phyloP scores from a whole-genome alignment of 2,329 filamentous ascomycete species.

The Nigrospora oryzae region DNA sequence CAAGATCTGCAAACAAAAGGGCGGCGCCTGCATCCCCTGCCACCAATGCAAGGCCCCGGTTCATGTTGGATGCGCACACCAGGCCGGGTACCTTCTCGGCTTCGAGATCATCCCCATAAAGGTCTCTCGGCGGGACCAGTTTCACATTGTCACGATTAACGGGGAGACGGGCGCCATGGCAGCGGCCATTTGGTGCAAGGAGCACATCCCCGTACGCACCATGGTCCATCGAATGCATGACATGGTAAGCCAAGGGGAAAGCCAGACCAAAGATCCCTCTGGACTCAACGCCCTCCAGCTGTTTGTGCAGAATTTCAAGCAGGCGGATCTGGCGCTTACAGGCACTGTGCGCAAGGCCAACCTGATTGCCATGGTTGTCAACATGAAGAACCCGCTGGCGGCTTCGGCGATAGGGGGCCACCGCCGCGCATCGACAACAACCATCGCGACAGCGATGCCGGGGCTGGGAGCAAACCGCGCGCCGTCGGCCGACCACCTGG shows the following conservation, averaged over 20 bases:
- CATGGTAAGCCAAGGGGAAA: conserved; percentile 46
- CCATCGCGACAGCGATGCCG: conserved; percentile 11
- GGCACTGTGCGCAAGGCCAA: conserved; percentile 92
- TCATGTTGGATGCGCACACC: conserved; percentile 86
- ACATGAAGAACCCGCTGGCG: conserved; percentile 22
- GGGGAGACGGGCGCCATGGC: conserved; percentile 75
- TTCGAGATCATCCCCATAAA: conserved; percentile 91
- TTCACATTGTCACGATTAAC: conserved; percentile 71
- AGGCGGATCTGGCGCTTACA: conserved; percentile 82
- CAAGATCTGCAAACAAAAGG: conserved; percentile 69
- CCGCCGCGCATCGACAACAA: conserved; percentile 49
- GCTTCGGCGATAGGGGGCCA: conserved; percentile 9
- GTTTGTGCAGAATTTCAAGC: conserved; percentile 85
- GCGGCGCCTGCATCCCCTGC: conserved; percentile 77
- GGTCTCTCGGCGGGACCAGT: conserved; percentile 73
- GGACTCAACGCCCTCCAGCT: conserved; percentile 76
- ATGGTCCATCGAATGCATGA: conserved; percentile 75
- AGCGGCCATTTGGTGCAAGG: conserved; percentile 86
- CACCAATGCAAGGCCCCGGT: conserved; percentile 63
- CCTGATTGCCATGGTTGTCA: conserved; percentile 58
- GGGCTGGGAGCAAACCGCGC: conserved; percentile 10
- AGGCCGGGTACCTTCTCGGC: conserved; percentile 73
- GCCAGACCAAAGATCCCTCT: conserved; percentile 20
- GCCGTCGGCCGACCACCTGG: conserved; percentile 16
- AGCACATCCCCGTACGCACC: conserved; percentile 67